These are phyloP conservation scores for Aspergillus haitiensis DNA, from an alignment of 495 filamentous ascomycete genomes.

Conservation along the genomic window DNA sequence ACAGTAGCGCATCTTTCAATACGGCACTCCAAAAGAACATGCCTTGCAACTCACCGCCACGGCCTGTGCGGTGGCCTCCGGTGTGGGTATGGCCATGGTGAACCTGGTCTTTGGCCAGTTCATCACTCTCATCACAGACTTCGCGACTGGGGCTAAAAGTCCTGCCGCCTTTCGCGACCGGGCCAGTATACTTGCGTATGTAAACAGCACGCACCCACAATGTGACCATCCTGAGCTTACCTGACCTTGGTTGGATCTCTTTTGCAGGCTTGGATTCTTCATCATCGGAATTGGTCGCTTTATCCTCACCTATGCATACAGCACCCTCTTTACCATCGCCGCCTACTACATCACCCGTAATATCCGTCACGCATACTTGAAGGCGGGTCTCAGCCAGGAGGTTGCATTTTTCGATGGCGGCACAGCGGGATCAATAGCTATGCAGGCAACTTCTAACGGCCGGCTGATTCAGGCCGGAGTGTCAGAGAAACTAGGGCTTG, in stretches of 20 bases:
- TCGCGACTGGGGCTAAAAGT: not conserved
- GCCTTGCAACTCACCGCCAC: not conserved
- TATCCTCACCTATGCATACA: constrained; percentile 31
- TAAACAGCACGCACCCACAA: not conserved
- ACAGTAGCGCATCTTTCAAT: too few relatives aligned
- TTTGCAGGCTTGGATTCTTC: not conserved
- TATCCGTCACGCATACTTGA: constrained; percentile 70
- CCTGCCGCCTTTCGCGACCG: not conserved
- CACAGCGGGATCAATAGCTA: constrained; percentile 77
- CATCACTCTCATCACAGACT: not conserved
- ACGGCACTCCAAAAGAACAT: not conserved
- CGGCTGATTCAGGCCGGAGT: constrained; percentile 36
- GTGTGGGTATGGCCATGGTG: not conserved
- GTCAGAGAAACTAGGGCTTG: constrained; percentile 34
- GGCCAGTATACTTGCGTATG: not conserved
- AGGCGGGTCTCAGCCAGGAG: constrained; percentile 73
- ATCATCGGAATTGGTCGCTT: constrained; percentile 31
- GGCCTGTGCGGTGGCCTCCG: not conserved
- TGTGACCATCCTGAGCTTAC: too few relatives aligned
- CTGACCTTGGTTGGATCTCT: too few relatives aligned
- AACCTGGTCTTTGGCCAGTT: not conserved
- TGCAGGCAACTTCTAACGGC: constrained; percentile 62
- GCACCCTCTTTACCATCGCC: constrained; percentile 29
- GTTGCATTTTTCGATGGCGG: constrained; percentile 80
- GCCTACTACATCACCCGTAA: constrained; percentile 69